Evolutionary conservation across 2,329 filamentous ascomycete species (phyloP).

Genomic region (Raffaelea arxii): DNA sequence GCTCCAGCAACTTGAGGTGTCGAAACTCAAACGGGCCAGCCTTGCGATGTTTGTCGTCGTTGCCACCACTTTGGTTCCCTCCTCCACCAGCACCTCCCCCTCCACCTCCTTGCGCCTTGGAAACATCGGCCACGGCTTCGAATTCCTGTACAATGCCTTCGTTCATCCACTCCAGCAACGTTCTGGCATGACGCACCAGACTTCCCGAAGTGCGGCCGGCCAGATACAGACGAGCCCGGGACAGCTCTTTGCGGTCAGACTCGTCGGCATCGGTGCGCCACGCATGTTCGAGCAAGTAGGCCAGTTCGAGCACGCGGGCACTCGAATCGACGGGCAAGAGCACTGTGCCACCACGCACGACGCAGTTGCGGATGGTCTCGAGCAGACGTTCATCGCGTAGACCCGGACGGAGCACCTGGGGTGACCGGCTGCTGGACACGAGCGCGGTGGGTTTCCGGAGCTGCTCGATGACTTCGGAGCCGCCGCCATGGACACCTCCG

Average conservation of each 20-base stretch:
- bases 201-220: slow-evolving; percentile 80
- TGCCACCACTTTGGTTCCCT: slow-evolving; percentile 40
- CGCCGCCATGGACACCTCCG: slow-evolving; percentile 58
- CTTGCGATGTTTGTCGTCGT: slow-evolving; percentile 39
- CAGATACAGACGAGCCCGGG: slow-evolving; percentile 59
- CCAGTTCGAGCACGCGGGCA: slow-evolving; percentile 83
- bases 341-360: slow-evolving; percentile 78
- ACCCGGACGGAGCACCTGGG: slow-evolving; percentile 58
- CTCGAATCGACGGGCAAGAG: slow-evolving; percentile 92
- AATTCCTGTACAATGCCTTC: slow-evolving; percentile 89
- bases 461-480: slow-evolving; percentile 87
- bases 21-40: slow-evolving; percentile 82
- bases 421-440: slow-evolving; percentile 80
- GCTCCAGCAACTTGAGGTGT: slow-evolving; percentile 73
- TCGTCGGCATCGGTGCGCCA: slow-evolving; percentile 61
- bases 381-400: slow-evolving; percentile 81
- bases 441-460: slow-evolving; percentile 87
- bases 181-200: slow-evolving; percentile 82
- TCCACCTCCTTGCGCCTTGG: slow-evolving; percentile 32
- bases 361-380: slow-evolving; percentile 68
- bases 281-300: slow-evolving; percentile 84
- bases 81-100: slow-evolving; percentile 40
- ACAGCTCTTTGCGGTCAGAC: slow-evolving; percentile 29
- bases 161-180: slow-evolving; percentile 99
- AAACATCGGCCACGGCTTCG: slow-evolving; percentile 54